A percentile compares a stretch with the other conserved stretches of the same genome.
Conservation (phyloP, 108 stramenopile species). For the Conticribra guillardii region DNA sequence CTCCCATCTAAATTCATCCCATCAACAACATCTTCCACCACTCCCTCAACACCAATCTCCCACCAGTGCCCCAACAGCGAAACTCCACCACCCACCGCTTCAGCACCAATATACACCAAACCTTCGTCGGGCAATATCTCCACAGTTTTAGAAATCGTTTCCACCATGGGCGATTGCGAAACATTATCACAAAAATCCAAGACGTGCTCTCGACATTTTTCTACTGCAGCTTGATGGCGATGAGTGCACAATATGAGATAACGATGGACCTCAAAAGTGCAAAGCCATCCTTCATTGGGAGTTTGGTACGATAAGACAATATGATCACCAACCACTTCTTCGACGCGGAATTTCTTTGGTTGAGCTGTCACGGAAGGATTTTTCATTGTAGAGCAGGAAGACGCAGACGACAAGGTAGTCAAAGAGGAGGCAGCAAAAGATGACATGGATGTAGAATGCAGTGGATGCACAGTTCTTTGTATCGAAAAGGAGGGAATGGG, state of each 20-base stretch:
- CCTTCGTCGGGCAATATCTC: slow-evolving; percentile 73
- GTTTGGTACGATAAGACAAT: slow-evolving; percentile 67
- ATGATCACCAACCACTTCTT: slow-evolving; percentile 62
- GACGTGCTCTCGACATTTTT: slow-evolving; percentile 65
- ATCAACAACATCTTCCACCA: slow-evolving; percentile 66
- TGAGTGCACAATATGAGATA: slow-evolving; percentile 70
- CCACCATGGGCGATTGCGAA: slow-evolving; percentile 68
- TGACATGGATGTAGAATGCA: slow-evolving; percentile 1
- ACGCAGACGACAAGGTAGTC: slow-evolving; percentile 17
- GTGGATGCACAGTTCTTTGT: not conserved
- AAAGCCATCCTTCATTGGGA: slow-evolving; percentile 71
- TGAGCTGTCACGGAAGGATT: not conserved
- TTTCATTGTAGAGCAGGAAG: not conserved
- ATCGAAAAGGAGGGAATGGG: slow-evolving; percentile 54
- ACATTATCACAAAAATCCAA: slow-evolving; percentile 66
- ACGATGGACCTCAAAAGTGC: slow-evolving; percentile 70
- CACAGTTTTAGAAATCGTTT: slow-evolving; percentile 54
- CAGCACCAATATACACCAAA: slow-evolving; percentile 60
- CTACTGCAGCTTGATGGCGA: slow-evolving; percentile 63
- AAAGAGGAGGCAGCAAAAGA: not conserved
- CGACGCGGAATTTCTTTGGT: slow-evolving; percentile 59
- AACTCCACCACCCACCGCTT: slow-evolving; percentile 49
- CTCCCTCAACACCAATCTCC: slow-evolving; percentile 64
- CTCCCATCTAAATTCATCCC: slow-evolving; percentile 86
- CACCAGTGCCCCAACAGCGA: slow-evolving; percentile 72